A percentile compares a stretch with the other conserved stretches of the same genome.
phyloP scores from a whole-genome alignment of 2,329 filamentous ascomycete species.

The Aspergillus sojae region DNA sequence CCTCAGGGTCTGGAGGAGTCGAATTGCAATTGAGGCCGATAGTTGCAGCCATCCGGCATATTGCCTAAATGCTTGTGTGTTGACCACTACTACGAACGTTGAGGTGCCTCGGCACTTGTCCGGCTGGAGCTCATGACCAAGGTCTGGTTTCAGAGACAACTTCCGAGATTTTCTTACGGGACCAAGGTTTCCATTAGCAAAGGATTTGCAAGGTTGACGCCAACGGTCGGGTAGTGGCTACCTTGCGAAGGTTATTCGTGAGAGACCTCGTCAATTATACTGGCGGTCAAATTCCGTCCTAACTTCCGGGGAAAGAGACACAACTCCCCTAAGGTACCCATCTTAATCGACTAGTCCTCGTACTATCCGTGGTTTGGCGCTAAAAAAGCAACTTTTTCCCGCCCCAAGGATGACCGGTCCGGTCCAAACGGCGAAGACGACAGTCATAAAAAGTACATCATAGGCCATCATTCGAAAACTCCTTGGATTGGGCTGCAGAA shows the following conservation, averaged over 20 bases:
- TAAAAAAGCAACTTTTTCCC: conserved; percentile 21
- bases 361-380: conserved; percentile 19
- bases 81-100: conserved; percentile 10
- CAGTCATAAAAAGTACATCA: not conserved
- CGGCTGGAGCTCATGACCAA: not conserved
- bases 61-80: conserved; percentile 17
- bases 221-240: conserved; percentile 15
- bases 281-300: conserved; percentile 18
- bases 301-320: conserved; percentile 17
- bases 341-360: conserved; percentile 13
- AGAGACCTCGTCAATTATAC: conserved; percentile 7
- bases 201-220: conserved; percentile 19
- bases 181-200: conserved; percentile 7
- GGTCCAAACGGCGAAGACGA: conserved; percentile 8
- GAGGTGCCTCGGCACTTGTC: conserved; percentile 1
- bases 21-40: conserved; percentile 19
- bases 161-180: conserved; percentile 2
- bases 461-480: conserved; percentile 7
- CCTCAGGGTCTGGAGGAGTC: conserved; percentile 15
- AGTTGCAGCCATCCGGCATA: conserved; percentile 16
- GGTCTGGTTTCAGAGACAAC: not conserved
- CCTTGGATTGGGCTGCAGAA: conserved; percentile 19
- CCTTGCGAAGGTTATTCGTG: conserved; percentile 1
- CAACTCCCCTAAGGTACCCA: conserved; percentile 17
- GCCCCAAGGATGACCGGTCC: conserved; percentile 17